Evolutionary conservation across 2,329 filamentous ascomycete species (phyloP), one percentile per base, ranked within the genome.

Genomic region (Phyllosticta paracitricarpa): DNA sequence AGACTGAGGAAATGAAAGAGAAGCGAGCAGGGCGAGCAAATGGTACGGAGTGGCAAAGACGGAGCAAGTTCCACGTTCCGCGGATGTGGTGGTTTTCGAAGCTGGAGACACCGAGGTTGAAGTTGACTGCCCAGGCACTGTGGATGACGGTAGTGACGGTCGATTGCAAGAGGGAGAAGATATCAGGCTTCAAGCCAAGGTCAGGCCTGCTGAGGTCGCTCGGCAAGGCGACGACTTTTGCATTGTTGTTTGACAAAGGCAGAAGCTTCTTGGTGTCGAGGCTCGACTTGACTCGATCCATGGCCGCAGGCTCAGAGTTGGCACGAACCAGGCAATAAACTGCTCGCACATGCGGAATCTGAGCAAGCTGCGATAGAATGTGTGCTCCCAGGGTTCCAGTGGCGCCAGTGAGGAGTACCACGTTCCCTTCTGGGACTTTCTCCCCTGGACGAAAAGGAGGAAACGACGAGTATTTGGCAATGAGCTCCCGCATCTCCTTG

Each of bases 121-220:
- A 84, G 67, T 84, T 83, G 28, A 84, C 81, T 1, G 79, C 72
- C 81, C 81, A 83, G 0, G 81, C 79, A 63, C 75, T 75, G 70
- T 83, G 80, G 26, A 83, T 78, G 22, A 82, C 74, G 12, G 69
- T 67, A 0, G 75, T 75, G 1, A 82, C 66, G 1, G 56, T 66
- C 0, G 55, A 61, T 3, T 54, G 59, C 6, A 72, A 59, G 2
- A 64, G 55, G 1, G 63, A 54, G 4, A 68, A 40, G 9, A 58
- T 71, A 62, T 6, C 58, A 54, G 10, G 56, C 59, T 66, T 59
- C 2, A 81, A 69, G 10, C 79, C 79, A 14, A 81, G 72, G 56
- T 75, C 67, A 14, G 68, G 25, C n/a, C 71, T 64, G 53, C 72
- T 71, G 4, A 82, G 71, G 65, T 79, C 72, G 4, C 72, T 66